A percentile compares a stretch with the other conserved stretches of the same genome.
phyloP scores from a whole-genome alignment of 176 grass and related monocot species.

The Poa pratensis region DNA sequence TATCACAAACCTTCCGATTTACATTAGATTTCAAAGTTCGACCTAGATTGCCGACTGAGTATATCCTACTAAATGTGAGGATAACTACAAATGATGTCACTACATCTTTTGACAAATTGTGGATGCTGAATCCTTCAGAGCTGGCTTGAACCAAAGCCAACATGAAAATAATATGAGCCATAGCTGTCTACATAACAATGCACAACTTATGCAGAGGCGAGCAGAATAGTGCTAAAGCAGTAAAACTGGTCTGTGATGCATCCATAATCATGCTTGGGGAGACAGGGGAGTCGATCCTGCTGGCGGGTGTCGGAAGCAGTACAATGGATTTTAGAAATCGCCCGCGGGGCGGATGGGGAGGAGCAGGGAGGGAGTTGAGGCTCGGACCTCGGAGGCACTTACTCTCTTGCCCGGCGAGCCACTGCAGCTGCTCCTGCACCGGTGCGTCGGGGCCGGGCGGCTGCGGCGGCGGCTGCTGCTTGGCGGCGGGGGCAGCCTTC shows the following conservation, averaged over 20 bases:
- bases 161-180: not conserved
- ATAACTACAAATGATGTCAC: not conserved
- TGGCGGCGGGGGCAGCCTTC: slow-evolving; percentile 13
- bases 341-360: not conserved
- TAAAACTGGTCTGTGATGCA: not conserved
- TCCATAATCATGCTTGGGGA: not conserved
- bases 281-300: not conserved
- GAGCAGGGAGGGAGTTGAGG: not conserved
- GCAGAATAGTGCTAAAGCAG: not conserved
- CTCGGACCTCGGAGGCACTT: not conserved
- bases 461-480: not conserved
- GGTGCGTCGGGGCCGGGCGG: slow-evolving; percentile 30
- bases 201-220: slow-evolving; percentile 1
- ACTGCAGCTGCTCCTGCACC: slow-evolving; percentile 27
- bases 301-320: not conserved
- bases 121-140: not conserved
- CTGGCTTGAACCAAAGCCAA: not conserved
- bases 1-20: not conserved
- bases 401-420: slow-evolving; percentile 48
- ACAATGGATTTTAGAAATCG: slow-evolving; percentile 26
- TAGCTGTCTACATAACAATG: not conserved
- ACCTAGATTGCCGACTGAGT: not conserved
- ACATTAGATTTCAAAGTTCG: not conserved
- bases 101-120: not conserved
- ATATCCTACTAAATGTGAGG: not conserved